These are phyloP conservation scores for Ailanthus altissimus DNA, from an alignment of 345 rosid species.

Conservation along the genomic window DNA sequence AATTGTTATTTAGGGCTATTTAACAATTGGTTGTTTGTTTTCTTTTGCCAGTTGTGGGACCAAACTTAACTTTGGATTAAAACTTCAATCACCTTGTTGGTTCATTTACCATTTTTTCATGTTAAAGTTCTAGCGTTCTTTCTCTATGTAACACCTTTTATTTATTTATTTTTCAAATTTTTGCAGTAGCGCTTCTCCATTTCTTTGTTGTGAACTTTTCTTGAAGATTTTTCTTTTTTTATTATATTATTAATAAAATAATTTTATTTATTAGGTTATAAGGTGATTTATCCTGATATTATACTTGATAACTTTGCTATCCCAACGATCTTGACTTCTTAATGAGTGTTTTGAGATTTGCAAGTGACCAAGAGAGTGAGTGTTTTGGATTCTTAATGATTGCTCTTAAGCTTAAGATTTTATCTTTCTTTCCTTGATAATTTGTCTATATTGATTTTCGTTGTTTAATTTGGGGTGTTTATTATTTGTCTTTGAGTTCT, in stretches of 20 bases:
- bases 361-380: slow-evolving; percentile 3
- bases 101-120: slow-evolving; percentile 16
- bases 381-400: neutral
- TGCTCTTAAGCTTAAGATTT: neutral
- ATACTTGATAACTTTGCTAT: too few species aligned
- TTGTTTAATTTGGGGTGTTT: neutral
- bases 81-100: slow-evolving; percentile 66
- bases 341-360: neutral
- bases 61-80: slow-evolving; percentile 70
- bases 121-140: neutral
- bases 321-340: too few species aligned
- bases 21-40: slow-evolving; percentile 1
- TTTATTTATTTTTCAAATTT: neutral
- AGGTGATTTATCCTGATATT: too few species aligned
- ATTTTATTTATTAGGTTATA: too few species aligned
- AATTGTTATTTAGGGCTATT: slow-evolving; percentile 16
- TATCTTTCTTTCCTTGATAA: neutral
- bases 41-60: slow-evolving; percentile 56
- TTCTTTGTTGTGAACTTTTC: too few species aligned
- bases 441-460: neutral
- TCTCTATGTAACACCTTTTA: neutral
- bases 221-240: too few species aligned
- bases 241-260: too few species aligned
- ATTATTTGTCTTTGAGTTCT: slow-evolving; percentile 9
- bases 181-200: neutral